phyloP scores from a whole-genome alignment of 257 asterid genomes.

The Nicotiana tabacum region DNA sequence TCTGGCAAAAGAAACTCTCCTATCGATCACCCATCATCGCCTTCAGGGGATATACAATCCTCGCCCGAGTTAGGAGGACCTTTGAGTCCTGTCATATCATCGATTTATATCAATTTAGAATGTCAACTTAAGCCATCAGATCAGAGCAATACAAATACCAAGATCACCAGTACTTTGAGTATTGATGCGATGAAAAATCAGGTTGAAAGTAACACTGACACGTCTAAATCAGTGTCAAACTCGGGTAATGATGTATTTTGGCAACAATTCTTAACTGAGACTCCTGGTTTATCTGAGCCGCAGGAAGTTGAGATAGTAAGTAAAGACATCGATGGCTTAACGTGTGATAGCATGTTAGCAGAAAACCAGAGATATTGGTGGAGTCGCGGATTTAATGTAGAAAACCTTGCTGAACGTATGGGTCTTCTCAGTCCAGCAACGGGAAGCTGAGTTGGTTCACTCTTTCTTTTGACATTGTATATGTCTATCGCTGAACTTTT shows the following conservation, averaged over 20 bases:
- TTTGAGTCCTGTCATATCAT: conserved; percentile 40
- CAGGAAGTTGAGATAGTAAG: conserved; percentile 41
- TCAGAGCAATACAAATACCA: conserved; percentile 29
- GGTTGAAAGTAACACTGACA: conserved; percentile 5
- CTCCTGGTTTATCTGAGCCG: conserved; percentile 36
- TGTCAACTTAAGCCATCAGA: conserved; percentile 28
- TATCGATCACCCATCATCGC: conserved; percentile 33
- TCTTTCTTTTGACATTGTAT: background rate
- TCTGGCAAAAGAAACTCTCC: conserved; percentile 40
- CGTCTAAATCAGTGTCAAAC: conserved; percentile 22
- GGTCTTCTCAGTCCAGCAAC: conserved; percentile 48
- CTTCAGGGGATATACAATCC: conserved; percentile 42
- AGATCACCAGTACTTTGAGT: conserved; percentile 26
- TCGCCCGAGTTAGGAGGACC: conserved; percentile 36
- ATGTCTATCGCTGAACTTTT: too few relatives aligned
- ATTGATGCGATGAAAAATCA: conserved; percentile 20
- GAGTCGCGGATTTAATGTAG: conserved; percentile 32
- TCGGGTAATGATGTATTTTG: conserved; percentile 73
- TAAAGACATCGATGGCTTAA: conserved; percentile 23
- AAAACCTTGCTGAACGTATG: conserved; percentile 43
- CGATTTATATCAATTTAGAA: conserved; percentile 36
- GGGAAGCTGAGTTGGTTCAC: conserved; percentile 23
- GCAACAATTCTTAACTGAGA: conserved; percentile 83
- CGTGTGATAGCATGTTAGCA: conserved; percentile 21
- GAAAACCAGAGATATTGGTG: conserved; percentile 51